A percentile compares a stretch with the other conserved stretches of the same genome.
These are phyloP conservation scores for Elaeis oleifera DNA, from an alignment of 202 grass and related monocot genomes.

Conservation along the genomic window DNA sequence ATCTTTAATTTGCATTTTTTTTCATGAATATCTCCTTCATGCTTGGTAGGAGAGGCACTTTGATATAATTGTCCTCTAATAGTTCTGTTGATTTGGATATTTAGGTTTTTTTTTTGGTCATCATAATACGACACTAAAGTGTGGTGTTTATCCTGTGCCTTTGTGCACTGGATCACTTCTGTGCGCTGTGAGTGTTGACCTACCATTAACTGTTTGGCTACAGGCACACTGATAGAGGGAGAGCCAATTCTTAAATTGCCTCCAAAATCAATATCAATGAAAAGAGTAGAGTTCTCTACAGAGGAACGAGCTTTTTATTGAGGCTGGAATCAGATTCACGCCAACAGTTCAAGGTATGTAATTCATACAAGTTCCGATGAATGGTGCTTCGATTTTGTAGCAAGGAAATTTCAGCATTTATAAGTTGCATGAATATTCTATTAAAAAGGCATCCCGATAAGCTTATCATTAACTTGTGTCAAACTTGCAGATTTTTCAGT, in stretches of 20 bases:
- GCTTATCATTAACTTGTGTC: too few relatives aligned
- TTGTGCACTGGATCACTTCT: not conserved
- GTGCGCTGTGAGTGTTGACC: constrained; percentile 4
- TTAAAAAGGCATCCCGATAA: too few relatives aligned
- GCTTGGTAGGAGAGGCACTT: too few relatives aligned
- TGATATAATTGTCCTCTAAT: too few relatives aligned
- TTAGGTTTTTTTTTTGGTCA: too few relatives aligned
- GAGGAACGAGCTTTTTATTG: constrained; percentile 93
- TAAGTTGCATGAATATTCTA: too few relatives aligned
- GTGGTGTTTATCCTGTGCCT: too few relatives aligned
- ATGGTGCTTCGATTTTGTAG: not conserved
- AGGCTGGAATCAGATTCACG: constrained; percentile 79
- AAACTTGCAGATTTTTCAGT: too few relatives aligned
- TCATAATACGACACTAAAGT: too few relatives aligned
- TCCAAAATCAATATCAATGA: constrained; percentile 68
- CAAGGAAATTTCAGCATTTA: not conserved
- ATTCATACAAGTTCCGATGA: not conserved
- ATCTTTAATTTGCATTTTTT: too few relatives aligned
- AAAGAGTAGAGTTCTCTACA: constrained; percentile 70
- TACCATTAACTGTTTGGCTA: constrained; percentile 23
- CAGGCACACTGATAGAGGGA: constrained; percentile 79
- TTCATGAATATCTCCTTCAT: too few relatives aligned
- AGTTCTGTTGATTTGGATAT: too few relatives aligned
- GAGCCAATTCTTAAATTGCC: constrained; percentile 91
- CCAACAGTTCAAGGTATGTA: constrained; percentile 87